phyloP scores from a whole-genome alignment of 352 stramenopile genomes.

The Thraustotheca clavata region DNA sequence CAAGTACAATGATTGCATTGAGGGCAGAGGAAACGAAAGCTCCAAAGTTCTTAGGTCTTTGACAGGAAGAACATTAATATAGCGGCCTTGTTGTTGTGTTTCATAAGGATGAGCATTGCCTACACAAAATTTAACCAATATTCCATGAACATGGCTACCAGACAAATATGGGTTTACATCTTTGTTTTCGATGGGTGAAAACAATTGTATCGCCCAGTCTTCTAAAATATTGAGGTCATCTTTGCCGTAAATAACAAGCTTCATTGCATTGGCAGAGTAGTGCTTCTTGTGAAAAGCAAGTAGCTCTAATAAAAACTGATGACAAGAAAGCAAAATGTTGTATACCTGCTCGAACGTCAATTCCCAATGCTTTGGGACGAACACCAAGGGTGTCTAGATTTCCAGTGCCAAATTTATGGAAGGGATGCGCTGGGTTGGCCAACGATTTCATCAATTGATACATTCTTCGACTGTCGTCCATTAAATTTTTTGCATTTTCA shows the following conservation, averaged over 20 bases:
- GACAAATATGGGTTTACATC: constrained; percentile 28
- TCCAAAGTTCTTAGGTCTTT: constrained; percentile 28
- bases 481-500: constrained; percentile 95
- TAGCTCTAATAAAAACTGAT: constrained; percentile 24
- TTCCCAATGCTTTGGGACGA: constrained; percentile 28
- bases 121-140: neutral
- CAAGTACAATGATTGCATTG: constrained; percentile 23
- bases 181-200: constrained; percentile 44
- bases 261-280: constrained; percentile 85
- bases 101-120: constrained; percentile 23
- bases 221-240: constrained; percentile 54
- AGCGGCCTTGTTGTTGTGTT: constrained; percentile 18
- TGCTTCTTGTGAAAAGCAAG: constrained; percentile 72
- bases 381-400: constrained; percentile 74
- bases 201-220: constrained; percentile 23
- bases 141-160: neutral
- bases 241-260: constrained; percentile 60
- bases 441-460: constrained; percentile 81
- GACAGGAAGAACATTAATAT: constrained; percentile 24
- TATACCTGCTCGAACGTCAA: constrained; percentile 35
- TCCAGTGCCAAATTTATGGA: constrained; percentile 87
- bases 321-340: neutral
- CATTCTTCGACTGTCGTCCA: constrained; percentile 84
- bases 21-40: constrained; percentile 29
- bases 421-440: constrained; percentile 63